Base-by-base conservation (phyloP, 2,329 filamentous ascomycete species). In the Colletotrichum nymphaeae region DNA sequence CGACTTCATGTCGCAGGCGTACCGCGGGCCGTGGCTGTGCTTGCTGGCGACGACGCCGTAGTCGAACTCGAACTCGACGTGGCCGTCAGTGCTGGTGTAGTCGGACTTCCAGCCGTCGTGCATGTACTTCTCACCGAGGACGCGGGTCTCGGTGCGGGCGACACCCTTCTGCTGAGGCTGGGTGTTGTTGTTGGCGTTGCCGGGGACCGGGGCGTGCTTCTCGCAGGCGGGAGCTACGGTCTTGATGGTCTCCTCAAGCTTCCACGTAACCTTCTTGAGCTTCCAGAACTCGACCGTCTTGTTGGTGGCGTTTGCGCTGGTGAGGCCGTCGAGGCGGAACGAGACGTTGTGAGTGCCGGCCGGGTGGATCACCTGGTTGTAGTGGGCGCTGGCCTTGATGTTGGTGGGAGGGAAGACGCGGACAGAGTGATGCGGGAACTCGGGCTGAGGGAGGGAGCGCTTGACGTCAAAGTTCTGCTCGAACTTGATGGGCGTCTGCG, bases 331-430 rank as follows among this genome's bases (percentile, higher is more conserved):
- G 75, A 99, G 89, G 65, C 93, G 92, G 84, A 98, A 92, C 58
- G 91, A 89, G 63, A 98, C 89, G 12, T 88, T 93, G 84, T 97
- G 96, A 78, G 90, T 91, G 78, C 94, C 94, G 73, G 95, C 94
- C 5, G 96, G 95, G 84, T 98, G 93, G 75, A 98, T 92, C 76
- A 97, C 91, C 49, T 94, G 91, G 59, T 93, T 93, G 75, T 97
- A 92, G 78, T 94, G 92, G 75, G 97, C 93, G 79, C 92, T 93
- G 72, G 95, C 94, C 76, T 94, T 95, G 79, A 99, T 92, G 84
- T 97, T 97, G 77, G 97, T 99, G 0, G 97, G 96, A 60, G 96
- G 97, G 84, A 99, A 99, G 79, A 98, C 94, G 79, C 96, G 94
- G 75, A 98, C 92, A 19, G 94, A 97, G 83, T 95, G 93, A 84